Evolutionary conservation across 192 early-diverging fungal species (phyloP).

Genomic region (Backusella psychrophila): DNA sequence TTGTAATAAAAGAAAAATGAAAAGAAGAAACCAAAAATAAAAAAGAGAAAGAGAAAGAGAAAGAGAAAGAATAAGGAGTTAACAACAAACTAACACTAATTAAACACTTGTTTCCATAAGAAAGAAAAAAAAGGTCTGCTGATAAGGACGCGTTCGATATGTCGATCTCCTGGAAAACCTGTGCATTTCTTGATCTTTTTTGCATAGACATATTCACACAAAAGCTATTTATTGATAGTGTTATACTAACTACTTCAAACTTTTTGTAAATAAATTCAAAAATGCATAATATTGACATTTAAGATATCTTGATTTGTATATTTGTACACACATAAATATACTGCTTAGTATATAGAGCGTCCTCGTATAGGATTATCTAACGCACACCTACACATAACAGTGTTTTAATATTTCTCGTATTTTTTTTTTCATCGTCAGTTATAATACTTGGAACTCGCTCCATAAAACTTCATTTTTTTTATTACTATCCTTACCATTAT

Average conservation of each 20-base stretch:
- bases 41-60: background rate
- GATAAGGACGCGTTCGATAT: background rate
- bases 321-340: background rate
- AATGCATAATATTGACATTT: too few species aligned
- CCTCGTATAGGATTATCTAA: background rate
- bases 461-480: background rate
- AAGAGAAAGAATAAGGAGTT: background rate
- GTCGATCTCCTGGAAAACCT: background rate
- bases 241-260: background rate
- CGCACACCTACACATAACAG: background rate
- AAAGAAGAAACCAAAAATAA: conserved; percentile 3
- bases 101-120: background rate
- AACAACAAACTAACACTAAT: background rate
- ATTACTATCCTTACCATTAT: background rate
- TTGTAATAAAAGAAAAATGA: conserved; percentile 6
- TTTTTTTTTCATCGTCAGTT: background rate
- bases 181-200: background rate
- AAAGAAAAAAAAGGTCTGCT: background rate
- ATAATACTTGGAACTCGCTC: background rate
- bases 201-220: background rate
- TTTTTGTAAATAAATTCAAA: too few species aligned
- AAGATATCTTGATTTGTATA: too few species aligned
- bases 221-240: background rate
- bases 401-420: background rate
- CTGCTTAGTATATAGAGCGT: background rate